Percentiles rank a stretch among this genome's conserved stretches.
These are phyloP conservation scores for Camellia granthamiana DNA, from an alignment of 148 eudicot species.

Conservation along the genomic window DNA sequence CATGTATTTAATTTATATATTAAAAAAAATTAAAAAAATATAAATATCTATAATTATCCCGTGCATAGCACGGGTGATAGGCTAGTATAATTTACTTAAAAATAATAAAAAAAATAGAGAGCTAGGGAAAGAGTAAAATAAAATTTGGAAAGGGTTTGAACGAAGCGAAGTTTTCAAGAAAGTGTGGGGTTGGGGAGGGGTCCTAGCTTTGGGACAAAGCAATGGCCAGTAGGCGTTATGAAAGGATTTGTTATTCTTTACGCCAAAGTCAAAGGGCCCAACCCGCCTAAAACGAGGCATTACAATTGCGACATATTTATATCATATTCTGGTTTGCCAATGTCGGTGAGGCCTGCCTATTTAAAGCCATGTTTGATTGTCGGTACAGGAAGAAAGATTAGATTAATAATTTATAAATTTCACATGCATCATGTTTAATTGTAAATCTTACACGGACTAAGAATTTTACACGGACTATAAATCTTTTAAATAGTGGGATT, in stretches of 20 bases:
- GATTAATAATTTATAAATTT: too few species aligned
- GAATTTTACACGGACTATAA: too few species aligned
- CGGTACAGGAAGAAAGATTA: too few species aligned
- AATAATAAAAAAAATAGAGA: neutral
- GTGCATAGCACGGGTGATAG: too few species aligned
- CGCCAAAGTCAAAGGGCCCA: neutral
- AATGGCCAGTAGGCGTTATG: neutral
- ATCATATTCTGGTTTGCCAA: neutral
- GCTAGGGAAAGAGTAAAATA: neutral
- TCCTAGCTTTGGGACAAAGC: slow-evolving; percentile 15
- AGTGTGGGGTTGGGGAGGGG: neutral
- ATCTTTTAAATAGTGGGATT: too few species aligned
- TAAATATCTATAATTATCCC: too few species aligned
- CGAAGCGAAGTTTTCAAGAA: neutral
- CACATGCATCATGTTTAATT: too few species aligned
- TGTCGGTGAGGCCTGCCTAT: neutral
- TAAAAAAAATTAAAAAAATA: too few species aligned
- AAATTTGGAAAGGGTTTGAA: neutral
- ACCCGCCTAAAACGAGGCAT: neutral
- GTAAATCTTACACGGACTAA: too few species aligned
- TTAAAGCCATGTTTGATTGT: too few species aligned
- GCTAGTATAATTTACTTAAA: too few species aligned
- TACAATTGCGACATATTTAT: neutral
- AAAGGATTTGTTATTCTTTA: neutral
- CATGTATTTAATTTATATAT: too few species aligned